Evolutionary conservation across 2,329 filamentous ascomycete species (phyloP).

Genomic region (Fusarium chlamydosporum): DNA sequence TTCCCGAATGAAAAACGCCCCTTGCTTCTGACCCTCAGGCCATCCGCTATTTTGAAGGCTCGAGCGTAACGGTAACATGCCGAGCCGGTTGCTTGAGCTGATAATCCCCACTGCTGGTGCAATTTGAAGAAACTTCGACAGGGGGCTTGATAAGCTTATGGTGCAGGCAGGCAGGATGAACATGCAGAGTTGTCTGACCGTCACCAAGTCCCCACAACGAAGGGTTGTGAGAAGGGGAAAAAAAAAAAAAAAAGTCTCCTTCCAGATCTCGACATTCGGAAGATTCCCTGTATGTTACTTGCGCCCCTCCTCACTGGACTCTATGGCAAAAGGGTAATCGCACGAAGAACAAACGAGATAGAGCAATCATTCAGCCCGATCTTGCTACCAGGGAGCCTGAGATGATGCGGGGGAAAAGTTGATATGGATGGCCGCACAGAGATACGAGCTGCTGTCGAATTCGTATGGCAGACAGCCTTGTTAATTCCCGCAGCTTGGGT

Average conservation of each 20-base stretch:
- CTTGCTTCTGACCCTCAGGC: slow-evolving; percentile 16
- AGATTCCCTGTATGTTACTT: slow-evolving; percentile 5
- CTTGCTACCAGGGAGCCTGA: slow-evolving; percentile 20
- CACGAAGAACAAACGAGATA: slow-evolving; percentile 2
- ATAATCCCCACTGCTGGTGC: slow-evolving; percentile 16
- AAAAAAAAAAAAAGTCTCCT: not conserved
- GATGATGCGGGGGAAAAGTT: slow-evolving; percentile 33
- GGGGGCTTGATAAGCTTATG: slow-evolving; percentile 34
- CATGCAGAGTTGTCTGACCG: slow-evolving; percentile 24
- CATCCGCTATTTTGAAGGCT: slow-evolving; percentile 20
- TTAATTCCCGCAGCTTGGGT: slow-evolving; percentile 40
- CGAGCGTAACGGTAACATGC: slow-evolving; percentile 27
- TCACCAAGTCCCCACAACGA: slow-evolving; percentile 23
- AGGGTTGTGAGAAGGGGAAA: not conserved
- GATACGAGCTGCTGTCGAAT: slow-evolving; percentile 36
- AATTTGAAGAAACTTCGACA: slow-evolving; percentile 12
- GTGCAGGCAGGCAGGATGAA: slow-evolving; percentile 21
- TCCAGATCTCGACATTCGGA: slow-evolving; percentile 17
- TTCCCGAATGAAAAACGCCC: not conserved
- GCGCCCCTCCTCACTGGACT: slow-evolving; percentile 3
- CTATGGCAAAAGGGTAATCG: slow-evolving; percentile 10
- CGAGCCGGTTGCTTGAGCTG: slow-evolving; percentile 9
- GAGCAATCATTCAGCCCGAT: slow-evolving; percentile 38
- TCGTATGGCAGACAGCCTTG: slow-evolving; percentile 39
- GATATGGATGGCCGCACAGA: slow-evolving; percentile 18